These are phyloP conservation scores for Bruguiera sexangula DNA, from an alignment of 345 rosid species.

Conservation along the genomic window DNA sequence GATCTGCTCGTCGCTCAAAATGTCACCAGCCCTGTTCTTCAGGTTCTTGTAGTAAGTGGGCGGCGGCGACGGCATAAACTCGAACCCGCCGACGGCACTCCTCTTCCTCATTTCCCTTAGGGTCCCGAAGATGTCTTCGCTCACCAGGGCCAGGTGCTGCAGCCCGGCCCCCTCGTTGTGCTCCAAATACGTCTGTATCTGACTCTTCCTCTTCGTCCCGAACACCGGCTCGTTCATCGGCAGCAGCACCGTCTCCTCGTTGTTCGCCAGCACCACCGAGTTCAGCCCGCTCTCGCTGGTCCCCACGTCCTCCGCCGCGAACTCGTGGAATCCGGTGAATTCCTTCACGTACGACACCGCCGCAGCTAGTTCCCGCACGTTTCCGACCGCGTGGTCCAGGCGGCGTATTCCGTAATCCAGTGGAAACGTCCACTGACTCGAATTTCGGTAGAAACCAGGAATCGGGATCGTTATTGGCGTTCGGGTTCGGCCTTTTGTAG, in stretches of 20 bases:
- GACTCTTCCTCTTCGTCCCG: constrained; percentile 93
- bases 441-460: constrained; percentile 59
- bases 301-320: constrained; percentile 92
- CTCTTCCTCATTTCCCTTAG: constrained; percentile 82
- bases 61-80: constrained; percentile 94
- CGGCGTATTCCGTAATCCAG: constrained; percentile 70
- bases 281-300: constrained; percentile 84
- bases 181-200: constrained; percentile 86
- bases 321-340: constrained; percentile 87
- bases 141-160: constrained; percentile 76
- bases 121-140: constrained; percentile 70
- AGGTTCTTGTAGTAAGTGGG: constrained; percentile 73
- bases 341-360: constrained; percentile 58
- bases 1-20: constrained; percentile 73
- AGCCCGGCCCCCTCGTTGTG: constrained; percentile 91
- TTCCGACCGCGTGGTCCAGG: constrained; percentile 91
- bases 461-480: constrained; percentile 7
- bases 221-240: constrained; percentile 90
- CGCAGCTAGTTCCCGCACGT: constrained; percentile 66
- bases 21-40: constrained; percentile 70
- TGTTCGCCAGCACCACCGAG: constrained; percentile 70
- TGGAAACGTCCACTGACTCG: constrained; percentile 47
- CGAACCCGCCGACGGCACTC: constrained; percentile 74
- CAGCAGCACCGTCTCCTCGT: constrained; percentile 70
- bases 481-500: constrained; percentile 19